These are phyloP conservation scores for Stagonosporopsis chrysanthemi DNA, from an alignment of 2,329 filamentous ascomycete species.

Conservation along the genomic window DNA sequence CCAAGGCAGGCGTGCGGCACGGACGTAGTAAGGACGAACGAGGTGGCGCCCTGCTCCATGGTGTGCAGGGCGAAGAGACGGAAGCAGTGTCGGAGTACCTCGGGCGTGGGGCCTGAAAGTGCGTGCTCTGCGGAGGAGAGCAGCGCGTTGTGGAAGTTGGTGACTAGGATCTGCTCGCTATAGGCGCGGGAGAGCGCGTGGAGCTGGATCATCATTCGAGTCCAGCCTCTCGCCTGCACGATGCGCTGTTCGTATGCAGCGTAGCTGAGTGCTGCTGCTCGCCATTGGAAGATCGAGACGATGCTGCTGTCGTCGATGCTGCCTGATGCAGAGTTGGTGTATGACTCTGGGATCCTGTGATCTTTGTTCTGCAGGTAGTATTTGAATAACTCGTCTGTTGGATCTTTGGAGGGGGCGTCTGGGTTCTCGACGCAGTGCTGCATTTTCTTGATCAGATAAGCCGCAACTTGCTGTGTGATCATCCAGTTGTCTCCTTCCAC, in stretches of 20 bases:
- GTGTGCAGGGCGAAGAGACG: constrained; percentile 58
- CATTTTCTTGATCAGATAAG: constrained; percentile 63
- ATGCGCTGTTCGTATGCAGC: constrained; percentile 55
- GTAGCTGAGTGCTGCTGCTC: constrained; percentile 54
- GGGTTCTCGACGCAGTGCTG: constrained; percentile 48
- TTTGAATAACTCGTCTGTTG: constrained; percentile 53
- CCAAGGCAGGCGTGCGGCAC: constrained; percentile 54
- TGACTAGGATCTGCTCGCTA: constrained; percentile 58
- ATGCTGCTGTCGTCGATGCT: constrained; percentile 50
- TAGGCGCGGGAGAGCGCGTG: constrained; percentile 55
- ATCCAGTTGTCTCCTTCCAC: constrained; percentile 66
- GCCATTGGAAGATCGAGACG: constrained; percentile 56
- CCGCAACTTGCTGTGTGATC: constrained; percentile 62
- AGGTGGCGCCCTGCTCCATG: constrained; percentile 54
- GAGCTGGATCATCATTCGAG: constrained; percentile 53
- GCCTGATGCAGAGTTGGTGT: constrained; percentile 30
- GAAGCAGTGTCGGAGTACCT: constrained; percentile 54
- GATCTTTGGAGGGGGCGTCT: constrained; percentile 44
- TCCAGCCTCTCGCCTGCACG: constrained; percentile 58
- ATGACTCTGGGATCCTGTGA: constrained; percentile 35
- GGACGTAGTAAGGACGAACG: constrained; percentile 56
- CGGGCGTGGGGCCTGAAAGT: constrained; percentile 39
- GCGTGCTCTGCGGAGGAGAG: constrained; percentile 15
- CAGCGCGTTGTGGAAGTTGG: constrained; percentile 56
- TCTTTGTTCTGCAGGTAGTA: constrained; percentile 48